Evolutionary conservation across 768 basidiomycete species (phyloP).

Genomic region (Coprinopsis marcescibilis): DNA sequence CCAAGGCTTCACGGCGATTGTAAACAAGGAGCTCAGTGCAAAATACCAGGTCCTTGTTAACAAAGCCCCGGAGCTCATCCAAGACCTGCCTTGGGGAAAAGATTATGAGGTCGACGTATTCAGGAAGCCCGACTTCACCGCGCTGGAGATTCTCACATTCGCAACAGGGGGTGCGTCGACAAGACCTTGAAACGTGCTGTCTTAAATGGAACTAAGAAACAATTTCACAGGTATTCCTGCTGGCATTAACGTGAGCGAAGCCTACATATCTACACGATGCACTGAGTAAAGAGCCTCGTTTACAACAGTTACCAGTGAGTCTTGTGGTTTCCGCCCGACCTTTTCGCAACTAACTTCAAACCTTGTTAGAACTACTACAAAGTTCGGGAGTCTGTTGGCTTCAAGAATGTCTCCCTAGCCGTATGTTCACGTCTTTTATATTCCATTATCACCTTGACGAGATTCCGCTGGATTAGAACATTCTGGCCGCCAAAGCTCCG

Average conservation of each 20-base stretch:
- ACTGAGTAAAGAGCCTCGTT: slow-evolving; percentile 20
- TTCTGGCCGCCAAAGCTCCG: slow-evolving; percentile 82
- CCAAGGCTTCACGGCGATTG: slow-evolving; percentile 83
- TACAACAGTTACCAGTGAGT: slow-evolving; percentile 37
- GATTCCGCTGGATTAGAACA: slow-evolving; percentile 51
- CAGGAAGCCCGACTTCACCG: slow-evolving; percentile 84
- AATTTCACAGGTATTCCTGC: slow-evolving; percentile 61
- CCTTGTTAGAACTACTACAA: slow-evolving; percentile 68
- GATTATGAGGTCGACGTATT: slow-evolving; percentile 67
- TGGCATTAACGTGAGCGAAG: slow-evolving; percentile 69
- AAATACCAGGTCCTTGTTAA: slow-evolving; percentile 78
- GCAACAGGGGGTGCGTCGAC: slow-evolving; percentile 72
- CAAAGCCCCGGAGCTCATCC: slow-evolving; percentile 71
- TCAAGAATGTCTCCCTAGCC: slow-evolving; percentile 85
- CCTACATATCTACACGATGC: too few species aligned
- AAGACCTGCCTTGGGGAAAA: slow-evolving; percentile 77
- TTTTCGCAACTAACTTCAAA: slow-evolving; percentile 1
- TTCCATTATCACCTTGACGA: too few species aligned
- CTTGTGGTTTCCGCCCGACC: not conserved
- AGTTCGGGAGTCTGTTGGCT: slow-evolving; percentile 73
- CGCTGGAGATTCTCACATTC: slow-evolving; percentile 76
- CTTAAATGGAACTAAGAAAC: too few species aligned
- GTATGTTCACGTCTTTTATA: too few species aligned
- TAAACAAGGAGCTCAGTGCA: slow-evolving; percentile 76
- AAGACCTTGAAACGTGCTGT: too few species aligned